Conservation (phyloP, 257 asterid genomes). For the Ilex aquifolium region DNA sequence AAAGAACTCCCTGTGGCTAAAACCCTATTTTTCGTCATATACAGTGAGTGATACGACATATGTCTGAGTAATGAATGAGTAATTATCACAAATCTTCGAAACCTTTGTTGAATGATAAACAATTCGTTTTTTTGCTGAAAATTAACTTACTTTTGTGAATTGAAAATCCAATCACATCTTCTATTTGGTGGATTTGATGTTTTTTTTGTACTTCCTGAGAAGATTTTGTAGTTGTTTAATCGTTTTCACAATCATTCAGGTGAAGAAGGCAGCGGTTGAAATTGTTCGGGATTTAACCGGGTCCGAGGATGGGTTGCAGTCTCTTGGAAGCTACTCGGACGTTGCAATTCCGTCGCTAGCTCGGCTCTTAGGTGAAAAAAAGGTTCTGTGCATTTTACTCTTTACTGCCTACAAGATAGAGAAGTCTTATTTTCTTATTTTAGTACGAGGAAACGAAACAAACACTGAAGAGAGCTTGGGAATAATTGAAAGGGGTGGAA, state of each 20-base stretch:
- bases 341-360: slow-evolving; percentile 56
- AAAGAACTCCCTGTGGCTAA: no score
- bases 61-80: no score
- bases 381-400: slow-evolving; percentile 30
- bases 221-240: background rate
- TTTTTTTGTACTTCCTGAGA: background rate
- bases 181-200: background rate
- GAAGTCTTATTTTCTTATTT: slow-evolving; percentile 1
- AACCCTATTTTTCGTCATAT: no score
- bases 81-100: no score
- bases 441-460: no score
- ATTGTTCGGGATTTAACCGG: slow-evolving; percentile 94
- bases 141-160: no score
- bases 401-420: background rate
- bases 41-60: no score
- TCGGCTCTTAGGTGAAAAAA: slow-evolving; percentile 57
- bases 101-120: no score
- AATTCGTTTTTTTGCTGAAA: no score
- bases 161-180: no score
- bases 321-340: slow-evolving; percentile 51
- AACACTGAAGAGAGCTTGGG: background rate
- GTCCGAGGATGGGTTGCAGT: slow-evolving; percentile 76
- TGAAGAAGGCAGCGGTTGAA: slow-evolving; percentile 68
- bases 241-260: slow-evolving; percentile 23
- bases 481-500: no score